phyloP scores from a whole-genome alignment of 352 stramenopile species.

The Pythium rishiriense region DNA sequence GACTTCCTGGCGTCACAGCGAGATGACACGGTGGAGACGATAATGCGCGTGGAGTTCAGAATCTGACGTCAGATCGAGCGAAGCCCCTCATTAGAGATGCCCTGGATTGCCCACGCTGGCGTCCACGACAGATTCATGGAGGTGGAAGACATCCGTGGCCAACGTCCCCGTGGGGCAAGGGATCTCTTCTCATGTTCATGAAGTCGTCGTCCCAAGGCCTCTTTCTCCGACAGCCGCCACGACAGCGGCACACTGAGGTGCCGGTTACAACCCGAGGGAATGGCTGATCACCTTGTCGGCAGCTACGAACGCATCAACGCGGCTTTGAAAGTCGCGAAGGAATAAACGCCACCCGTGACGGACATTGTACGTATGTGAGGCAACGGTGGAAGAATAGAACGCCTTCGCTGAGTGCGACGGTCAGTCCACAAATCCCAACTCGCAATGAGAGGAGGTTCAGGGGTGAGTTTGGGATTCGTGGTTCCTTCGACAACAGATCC shows the following conservation, averaged over 20 bases:
- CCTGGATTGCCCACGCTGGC: too few relatives aligned
- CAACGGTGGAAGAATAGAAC: conserved; percentile 46
- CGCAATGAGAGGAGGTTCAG: conserved; percentile 1
- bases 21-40: not conserved
- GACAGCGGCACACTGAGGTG: too few relatives aligned
- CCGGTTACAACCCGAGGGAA: too few relatives aligned
- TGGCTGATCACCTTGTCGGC: not conserved
- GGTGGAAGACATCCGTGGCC: too few relatives aligned
- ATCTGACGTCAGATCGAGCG: too few relatives aligned
- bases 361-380: conserved; percentile 34
- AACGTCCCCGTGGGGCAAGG: too few relatives aligned
- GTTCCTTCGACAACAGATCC: conserved; percentile 15
- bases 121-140: too few relatives aligned
- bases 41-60: not conserved
- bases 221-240: too few relatives aligned
- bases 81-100: too few relatives aligned
- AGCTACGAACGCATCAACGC: not conserved
- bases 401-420: conserved; percentile 34
- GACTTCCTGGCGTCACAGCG: not conserved
- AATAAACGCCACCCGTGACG: conserved; percentile 4
- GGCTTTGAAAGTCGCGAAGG: not conserved
- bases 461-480: conserved; percentile 5
- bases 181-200: too few relatives aligned
- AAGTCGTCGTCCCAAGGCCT: too few relatives aligned
- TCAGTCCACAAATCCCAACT: conserved; percentile 30